Evolutionary conservation across 192 early-diverging fungal species (phyloP).

Genomic region (Mortierella claussenii): DNA sequence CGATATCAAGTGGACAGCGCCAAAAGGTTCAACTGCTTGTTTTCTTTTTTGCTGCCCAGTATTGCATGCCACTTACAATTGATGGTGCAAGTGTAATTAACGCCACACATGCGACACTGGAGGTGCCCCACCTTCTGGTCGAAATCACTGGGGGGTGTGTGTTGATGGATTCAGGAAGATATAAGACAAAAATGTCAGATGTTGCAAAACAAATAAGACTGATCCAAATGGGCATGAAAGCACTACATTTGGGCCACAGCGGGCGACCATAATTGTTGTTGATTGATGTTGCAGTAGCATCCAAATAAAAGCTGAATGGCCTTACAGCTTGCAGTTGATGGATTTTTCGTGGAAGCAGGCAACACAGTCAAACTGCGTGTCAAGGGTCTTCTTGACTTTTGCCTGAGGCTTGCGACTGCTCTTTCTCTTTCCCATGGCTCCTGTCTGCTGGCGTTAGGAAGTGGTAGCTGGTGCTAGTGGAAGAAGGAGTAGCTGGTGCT

Average conservation of each 20-base stretch:
- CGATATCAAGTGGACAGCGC: too few species aligned
- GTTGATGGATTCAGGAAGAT: background rate
- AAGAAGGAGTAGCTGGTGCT: too few species aligned
- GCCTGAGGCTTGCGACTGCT: constrained; percentile 72
- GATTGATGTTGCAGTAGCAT: background rate
- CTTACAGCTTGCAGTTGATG: constrained; percentile 80
- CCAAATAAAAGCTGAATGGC: background rate
- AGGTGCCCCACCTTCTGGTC: constrained; percentile 78
- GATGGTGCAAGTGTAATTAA: constrained; percentile 76
- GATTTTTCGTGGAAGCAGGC: constrained; percentile 91
- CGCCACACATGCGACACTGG: constrained; percentile 82
- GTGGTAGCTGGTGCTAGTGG: too few species aligned
- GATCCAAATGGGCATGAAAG: too few species aligned
- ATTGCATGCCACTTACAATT: constrained; percentile 59
- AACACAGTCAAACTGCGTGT: constrained; percentile 82
- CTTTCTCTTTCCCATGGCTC: constrained; percentile 51
- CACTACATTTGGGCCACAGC: too few species aligned
- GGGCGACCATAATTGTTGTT: too few species aligned
- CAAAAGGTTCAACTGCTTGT: too few species aligned
- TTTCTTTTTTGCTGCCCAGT: too few species aligned
- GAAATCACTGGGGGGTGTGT: constrained; percentile 62
- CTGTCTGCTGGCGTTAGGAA: background rate
- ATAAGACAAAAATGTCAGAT: background rate
- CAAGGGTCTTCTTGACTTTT: constrained; percentile 71
- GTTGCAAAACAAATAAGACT: background rate